Conservation (phyloP, 1,284 basidiomycete species). For the Singerocomus rubriflavus region DNA sequence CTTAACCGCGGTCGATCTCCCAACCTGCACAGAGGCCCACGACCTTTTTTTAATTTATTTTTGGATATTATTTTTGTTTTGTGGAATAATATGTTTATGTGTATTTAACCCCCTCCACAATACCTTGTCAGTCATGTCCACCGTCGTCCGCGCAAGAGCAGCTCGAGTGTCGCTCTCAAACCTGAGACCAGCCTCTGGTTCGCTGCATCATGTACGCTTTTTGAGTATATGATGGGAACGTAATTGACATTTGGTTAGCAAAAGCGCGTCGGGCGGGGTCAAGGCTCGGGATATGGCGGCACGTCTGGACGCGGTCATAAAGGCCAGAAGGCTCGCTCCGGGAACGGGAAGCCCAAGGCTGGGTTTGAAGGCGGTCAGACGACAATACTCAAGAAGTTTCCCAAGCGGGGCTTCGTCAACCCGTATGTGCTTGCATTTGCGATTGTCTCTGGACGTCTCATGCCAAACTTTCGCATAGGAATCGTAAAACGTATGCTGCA, state of each 20-base stretch:
- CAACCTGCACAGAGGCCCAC: no score
- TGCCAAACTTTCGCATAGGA: slow-evolving; percentile 42
- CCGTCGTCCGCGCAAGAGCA: slow-evolving; percentile 25
- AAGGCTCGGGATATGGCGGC: slow-evolving; percentile 86
- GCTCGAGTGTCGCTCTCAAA: slow-evolving; percentile 57
- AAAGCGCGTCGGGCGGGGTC: slow-evolving; percentile 93
- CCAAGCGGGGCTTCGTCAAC: slow-evolving; percentile 94
- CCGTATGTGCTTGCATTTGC: slow-evolving; percentile 54
- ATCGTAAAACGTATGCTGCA: slow-evolving; percentile 73
- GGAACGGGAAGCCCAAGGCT: slow-evolving; percentile 76
- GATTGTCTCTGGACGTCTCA: neutral
- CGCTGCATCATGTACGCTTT: slow-evolving; percentile 55
- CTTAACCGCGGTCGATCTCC: no score
- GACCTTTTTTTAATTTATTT: slow-evolving; percentile 1
- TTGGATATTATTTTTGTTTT: neutral
- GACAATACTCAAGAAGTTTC: slow-evolving; percentile 87
- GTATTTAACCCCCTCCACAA: no score
- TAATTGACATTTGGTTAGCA: slow-evolving; percentile 48
- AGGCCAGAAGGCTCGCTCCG: slow-evolving; percentile 91
- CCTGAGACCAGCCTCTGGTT: slow-evolving; percentile 57
- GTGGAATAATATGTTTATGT: neutral
- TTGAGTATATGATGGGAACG: neutral
- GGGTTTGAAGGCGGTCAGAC: slow-evolving; percentile 98
- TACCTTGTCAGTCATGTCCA: slow-evolving; percentile 28
- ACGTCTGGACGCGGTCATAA: slow-evolving; percentile 95